Conservation (phyloP, 768 basidiomycete genomes). For the Brasilioporus rufonigricans region DNA sequence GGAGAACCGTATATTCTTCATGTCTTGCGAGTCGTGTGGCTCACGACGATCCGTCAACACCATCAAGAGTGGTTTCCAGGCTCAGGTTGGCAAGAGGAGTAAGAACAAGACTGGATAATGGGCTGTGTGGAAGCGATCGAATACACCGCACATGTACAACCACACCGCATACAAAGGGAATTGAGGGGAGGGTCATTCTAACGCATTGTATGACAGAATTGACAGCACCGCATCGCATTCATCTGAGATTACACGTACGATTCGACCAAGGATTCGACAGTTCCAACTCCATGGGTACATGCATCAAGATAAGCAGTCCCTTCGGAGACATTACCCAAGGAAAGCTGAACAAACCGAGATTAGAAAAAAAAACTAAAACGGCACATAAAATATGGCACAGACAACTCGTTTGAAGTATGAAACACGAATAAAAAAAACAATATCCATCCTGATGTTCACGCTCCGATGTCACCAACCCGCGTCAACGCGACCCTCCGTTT, state of each 20-base stretch:
- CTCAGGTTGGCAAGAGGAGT: slow-evolving; percentile 87
- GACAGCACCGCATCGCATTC: slow-evolving; percentile 18
- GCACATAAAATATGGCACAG: slow-evolving; percentile 14
- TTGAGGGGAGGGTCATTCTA: not conserved
- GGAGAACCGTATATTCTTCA: slow-evolving; percentile 99
- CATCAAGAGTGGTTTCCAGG: slow-evolving; percentile 99
- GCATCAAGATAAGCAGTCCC: slow-evolving; percentile 7
- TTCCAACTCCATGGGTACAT: slow-evolving; percentile 1
- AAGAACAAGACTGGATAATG: slow-evolving; percentile 70
- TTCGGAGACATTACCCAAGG: not conserved
- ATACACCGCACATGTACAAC: not conserved
- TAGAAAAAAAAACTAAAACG: slow-evolving; percentile 15
- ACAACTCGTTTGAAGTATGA: not conserved
- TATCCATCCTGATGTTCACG: slow-evolving; percentile 9
- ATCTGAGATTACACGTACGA: slow-evolving; percentile 23
- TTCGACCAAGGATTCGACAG: slow-evolving; percentile 7
- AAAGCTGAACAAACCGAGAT: slow-evolving; percentile 11
- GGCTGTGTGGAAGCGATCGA: slow-evolving; percentile 30
- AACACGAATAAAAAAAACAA: slow-evolving; percentile 6
- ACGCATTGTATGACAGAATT: slow-evolving; percentile 6
- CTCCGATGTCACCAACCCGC: slow-evolving; percentile 55
- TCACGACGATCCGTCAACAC: slow-evolving; percentile 88
- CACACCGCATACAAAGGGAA: slow-evolving; percentile 2
- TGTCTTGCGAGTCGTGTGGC: slow-evolving; percentile 89
- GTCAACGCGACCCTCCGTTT: slow-evolving; percentile 80